Base-by-base conservation (phyloP, 1,139 yeast species). In the Saccharomyces hybrid region DNA sequence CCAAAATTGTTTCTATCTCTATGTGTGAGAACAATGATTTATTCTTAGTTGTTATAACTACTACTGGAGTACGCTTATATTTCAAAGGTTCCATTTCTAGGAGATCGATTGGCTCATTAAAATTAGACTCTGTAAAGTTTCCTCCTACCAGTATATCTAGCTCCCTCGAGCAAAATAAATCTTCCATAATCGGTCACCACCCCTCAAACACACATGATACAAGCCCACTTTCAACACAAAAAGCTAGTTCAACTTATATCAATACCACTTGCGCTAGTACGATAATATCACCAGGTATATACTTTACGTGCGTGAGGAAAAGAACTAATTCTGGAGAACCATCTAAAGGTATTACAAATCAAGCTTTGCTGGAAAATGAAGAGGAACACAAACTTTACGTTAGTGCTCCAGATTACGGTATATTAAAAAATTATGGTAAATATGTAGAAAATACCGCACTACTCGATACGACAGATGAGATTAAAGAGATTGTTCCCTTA, bases 371-470 rank as follows among this genome's bases (percentile, higher is more conserved):
- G 26, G 44, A 38, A 16, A 38, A 38, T 4, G 20, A 25, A 23
- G 50, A 49, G 20, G 52, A 54, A 26, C 38, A 49, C 49, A 78
- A 79, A 56, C 71, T 88, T 38, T 88, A 88, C 68, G 83, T 87
- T 2, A 78, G 93, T 50, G 85, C 91, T 3, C 84, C 95, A 9
- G 96, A 90, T 66, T 85, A 88, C 63, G 96, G 96, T 28, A 77
- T 86, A 48, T 76, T 90, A 59, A 86, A 87, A 67, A 84, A 84
- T 62, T 83, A 81, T 60, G 81, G 78, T 59, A 83, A 82, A 59
- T 80, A 85, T 61, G 78, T 85, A 29, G 98, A 91, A 71, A 93
- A 87, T 66, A 90, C 95, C 6, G 89, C 88, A 57, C 83, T 85
- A 63, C 71, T 87, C 51, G 84, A 80, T 47, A 78, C 82, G 20